Base-by-base conservation (phyloP, 305 asterid species). In the Solanum hybrid region DNA sequence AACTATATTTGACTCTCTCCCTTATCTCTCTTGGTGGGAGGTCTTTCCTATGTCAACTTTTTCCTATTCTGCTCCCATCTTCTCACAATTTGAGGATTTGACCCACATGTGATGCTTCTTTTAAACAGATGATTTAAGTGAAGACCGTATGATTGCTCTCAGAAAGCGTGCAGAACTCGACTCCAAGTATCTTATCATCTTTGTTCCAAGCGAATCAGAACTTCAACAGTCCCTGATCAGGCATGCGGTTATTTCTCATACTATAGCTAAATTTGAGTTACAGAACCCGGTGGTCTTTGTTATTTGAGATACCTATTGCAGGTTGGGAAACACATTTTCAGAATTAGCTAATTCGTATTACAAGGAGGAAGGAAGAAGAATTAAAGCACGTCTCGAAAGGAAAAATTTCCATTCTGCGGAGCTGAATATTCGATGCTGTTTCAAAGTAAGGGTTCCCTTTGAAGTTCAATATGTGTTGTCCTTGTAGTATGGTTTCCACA, bases 101-200 rank as follows among this genome's bases (percentile, higher is more conserved):
- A 84, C 75, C 42, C 75, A 31, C 31, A 29, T 84, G 75, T 84
- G 79, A 37, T 14, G 17, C 9, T 26, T 71, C 51, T 87, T 31
- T 89, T 66, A 86, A 90, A 94, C 97, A 97, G 99, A 96, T 92
- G 95, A 95, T 88, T 92, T 94, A 29, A 94, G 92, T 92, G 99
- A 97, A 92, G 99, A 96, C 87, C 99, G 99, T 86, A 94, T 96
- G 95, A 91, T 90, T 91, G 96, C 98, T 91, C 92, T 96, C 93
- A 92, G 97, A 91, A 97, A 97, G 93, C 98, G 98, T 81, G 98
- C 99, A 42, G 99, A 96, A 93, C 91, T 96, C 37, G 99, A 96
- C 90, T 88, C 96, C 1, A 97, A 97, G 93, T 90, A 96, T 90
- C 92, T 96, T 69, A 93, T 95, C 87, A 79, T 92, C 72, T 95